These are phyloP conservation scores for Vitis labrusca DNA, from an alignment of 164 flowering plant species.

Conservation along the genomic window DNA sequence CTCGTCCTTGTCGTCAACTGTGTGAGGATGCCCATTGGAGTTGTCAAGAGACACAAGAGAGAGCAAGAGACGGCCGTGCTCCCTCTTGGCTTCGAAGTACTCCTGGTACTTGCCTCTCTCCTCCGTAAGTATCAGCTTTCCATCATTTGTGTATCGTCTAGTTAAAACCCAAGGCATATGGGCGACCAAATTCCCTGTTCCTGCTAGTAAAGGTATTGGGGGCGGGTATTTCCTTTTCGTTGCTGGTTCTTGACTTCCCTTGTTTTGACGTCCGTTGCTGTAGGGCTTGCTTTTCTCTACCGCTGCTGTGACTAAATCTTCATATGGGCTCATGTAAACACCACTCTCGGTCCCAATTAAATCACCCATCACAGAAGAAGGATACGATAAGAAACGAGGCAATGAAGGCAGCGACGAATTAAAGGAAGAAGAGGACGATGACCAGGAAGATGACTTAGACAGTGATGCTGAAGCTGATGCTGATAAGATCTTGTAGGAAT, in stretches of 20 bases:
- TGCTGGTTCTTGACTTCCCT: background rate
- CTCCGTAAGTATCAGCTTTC: slow-evolving; percentile 35
- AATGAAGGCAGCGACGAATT: background rate
- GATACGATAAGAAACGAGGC: background rate
- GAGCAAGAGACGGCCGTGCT: slow-evolving; percentile 37
- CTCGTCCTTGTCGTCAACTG: background rate
- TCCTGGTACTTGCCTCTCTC: slow-evolving; percentile 36
- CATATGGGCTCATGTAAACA: slow-evolving; percentile 7
- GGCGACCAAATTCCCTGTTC: slow-evolving; percentile 24
- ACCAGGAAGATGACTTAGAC: background rate
- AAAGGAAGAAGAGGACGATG: background rate
- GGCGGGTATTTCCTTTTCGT: slow-evolving; percentile 39
- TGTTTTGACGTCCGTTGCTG: background rate
- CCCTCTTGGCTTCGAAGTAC: slow-evolving; percentile 33
- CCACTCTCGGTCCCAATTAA: slow-evolving; percentile 27
- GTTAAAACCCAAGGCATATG: slow-evolving; percentile 46
- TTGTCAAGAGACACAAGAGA: slow-evolving; percentile 26
- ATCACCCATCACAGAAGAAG: slow-evolving; percentile 12
- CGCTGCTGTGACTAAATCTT: background rate
- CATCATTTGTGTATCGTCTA: slow-evolving; percentile 22
- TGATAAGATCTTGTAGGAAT: background rate
- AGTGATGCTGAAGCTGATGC: background rate
- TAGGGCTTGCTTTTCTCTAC: background rate
- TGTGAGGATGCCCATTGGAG: background rate
- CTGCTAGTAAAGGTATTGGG: slow-evolving; percentile 36